Base-by-base conservation (phyloP, 2,329 filamentous ascomycete species). In the Fusarium anthophilum region DNA sequence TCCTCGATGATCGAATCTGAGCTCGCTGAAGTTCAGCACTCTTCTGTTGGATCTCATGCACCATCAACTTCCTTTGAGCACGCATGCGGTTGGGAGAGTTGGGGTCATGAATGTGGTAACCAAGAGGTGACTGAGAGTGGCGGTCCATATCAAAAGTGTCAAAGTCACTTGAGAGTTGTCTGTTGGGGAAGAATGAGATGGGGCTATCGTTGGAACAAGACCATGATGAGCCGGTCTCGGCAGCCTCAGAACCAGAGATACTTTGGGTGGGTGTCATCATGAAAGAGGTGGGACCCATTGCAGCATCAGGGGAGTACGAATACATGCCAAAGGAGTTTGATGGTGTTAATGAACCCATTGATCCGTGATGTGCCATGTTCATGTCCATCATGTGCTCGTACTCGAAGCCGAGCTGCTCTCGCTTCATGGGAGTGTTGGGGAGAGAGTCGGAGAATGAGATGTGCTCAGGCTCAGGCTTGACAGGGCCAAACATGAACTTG, bases 41-140 rank as follows among this genome's bases (percentile, higher is more conserved):
- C 79, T 83, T 86, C 62, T 84, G 83, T 72, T 85, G 85, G 15
- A 83, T 81, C 63, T 84, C 83, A 48, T 84, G 81, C 10, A 85
- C 79, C 75, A 82, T 81, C 66, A 84, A 80, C 72, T 84, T 83
- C 60, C 83, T 82, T 57, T 83, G 83, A 8, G 79, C 76, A 32
- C 81, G 80, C 55, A 80, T 77, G 28, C 76, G 78, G 74, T 80
- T 79, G 8, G 82, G 81, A 11, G 82, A 82, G 28, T 78, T 76
- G 5, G 79, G 75, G n/a, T 79, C 77, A 26, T 82, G 80, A 9
- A 82, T 48, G 54, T 80, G 77, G 47, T 79, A 82, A 13, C 76
- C 77, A 14, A 82, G 65, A 13, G 82, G 81, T 18, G 81, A 83
- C 63, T 81, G 76, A 11, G 82, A 81, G 68, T 83, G 79, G 41